Evolutionary conservation across 164 flowering plant genomes (phyloP), one percentile per base, ranked within the genome.

Genomic region (Vitis cinerea): DNA sequence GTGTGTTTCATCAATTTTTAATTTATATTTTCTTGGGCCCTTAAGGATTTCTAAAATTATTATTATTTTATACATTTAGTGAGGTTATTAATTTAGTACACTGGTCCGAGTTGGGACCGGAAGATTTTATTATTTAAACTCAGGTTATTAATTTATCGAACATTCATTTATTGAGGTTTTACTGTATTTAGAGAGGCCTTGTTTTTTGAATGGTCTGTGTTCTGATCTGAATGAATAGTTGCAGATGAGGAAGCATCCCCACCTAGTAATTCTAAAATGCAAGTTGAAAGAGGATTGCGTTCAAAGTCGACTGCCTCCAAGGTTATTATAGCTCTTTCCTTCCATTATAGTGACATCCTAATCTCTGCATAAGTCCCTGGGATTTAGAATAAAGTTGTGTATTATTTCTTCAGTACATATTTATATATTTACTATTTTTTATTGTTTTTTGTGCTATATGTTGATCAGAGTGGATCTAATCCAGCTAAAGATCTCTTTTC

Each of bases 231-330:
- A 29, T 31, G 44, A 50, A 50, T 71, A 23, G 67, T 69, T 73
- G 77, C 90, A 91, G 97, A 79, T 74, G 31, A 53, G 58, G 86
- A 77, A 67, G 71, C 74, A 64, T 55, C 81, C 5, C 61, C 79
- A 30, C 71, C 80, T 29, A 63, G 68, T 66, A 84, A 83, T 69
- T 66, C 86, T 63, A 73, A 54, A 51, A 80, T 74, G 81, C 77
- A 73, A 71, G 82, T 55, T 69, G 84, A 84, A 52, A 75, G 72
- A 80, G 65, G 62, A 61, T n/a, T 72, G 50, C 77, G 44, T 54
- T 66, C 76, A 69, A 80, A 80, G 69, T 51, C 72, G 68, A 67
- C 65, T 72, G 69, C 67, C 13, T 63, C 87, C 64, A 61, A 55
- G 15, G n/a, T 13, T 50, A 50, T 53, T n/a, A 2, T 15, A 61